Evolutionary conservation across 2,329 filamentous ascomycete species (phyloP).

Genomic region (Balansia obtecta): DNA sequence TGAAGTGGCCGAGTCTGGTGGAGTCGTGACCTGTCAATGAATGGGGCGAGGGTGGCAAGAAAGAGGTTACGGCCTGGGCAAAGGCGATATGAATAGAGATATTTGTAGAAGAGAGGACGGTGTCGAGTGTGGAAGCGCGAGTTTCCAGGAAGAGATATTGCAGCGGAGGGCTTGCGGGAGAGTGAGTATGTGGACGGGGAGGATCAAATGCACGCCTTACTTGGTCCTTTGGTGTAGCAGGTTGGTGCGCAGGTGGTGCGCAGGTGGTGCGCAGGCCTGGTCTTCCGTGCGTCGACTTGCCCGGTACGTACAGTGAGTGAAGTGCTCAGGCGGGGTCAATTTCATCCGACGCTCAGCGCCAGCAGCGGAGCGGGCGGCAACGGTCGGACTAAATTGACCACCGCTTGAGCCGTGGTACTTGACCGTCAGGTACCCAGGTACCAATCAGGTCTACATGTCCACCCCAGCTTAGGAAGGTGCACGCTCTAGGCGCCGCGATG

Average conservation of each 20-base stretch:
- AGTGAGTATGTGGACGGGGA: neutral
- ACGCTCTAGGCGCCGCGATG: too few relatives aligned
- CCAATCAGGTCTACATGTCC: too few relatives aligned
- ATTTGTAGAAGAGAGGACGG: neutral
- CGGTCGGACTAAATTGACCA: too few relatives aligned
- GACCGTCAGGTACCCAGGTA: too few relatives aligned
- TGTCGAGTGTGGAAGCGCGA: neutral
- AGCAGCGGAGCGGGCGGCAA: too few relatives aligned
- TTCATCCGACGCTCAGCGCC: too few relatives aligned
- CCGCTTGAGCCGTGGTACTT: too few relatives aligned
- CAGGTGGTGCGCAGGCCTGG: too few relatives aligned
- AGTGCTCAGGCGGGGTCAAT: too few relatives aligned
- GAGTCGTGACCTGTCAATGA: slow-evolving; percentile 1
- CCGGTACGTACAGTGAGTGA: too few relatives aligned
- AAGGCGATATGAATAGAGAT: neutral
- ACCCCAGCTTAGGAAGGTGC: too few relatives aligned
- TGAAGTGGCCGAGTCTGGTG: slow-evolving; percentile 1
- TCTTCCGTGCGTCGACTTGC: too few relatives aligned
- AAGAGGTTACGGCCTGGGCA: neutral
- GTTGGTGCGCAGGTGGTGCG: neutral
- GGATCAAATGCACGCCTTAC: neutral
- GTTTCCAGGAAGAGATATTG: neutral
- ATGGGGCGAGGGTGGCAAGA: slow-evolving; percentile 2
- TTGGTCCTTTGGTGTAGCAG: neutral
- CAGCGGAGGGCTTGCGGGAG: neutral